Evolutionary conservation across 768 basidiomycete species (phyloP), one percentile per base, ranked within the genome.

Genomic region (Boletus fagicola): DNA sequence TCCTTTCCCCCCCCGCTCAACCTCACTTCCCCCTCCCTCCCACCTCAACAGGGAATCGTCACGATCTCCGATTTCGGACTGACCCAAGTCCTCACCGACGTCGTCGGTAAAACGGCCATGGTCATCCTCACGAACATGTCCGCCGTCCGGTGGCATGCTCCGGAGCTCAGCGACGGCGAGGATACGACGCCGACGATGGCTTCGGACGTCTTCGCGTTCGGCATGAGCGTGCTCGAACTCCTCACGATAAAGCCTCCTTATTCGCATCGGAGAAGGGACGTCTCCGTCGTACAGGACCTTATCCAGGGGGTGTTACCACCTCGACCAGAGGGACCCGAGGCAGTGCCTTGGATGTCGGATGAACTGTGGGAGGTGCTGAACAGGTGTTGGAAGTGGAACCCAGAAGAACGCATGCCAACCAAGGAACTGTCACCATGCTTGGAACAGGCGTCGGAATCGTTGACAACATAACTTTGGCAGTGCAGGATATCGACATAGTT

Each of bases 51-150:
- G 84, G 79, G 77, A 13, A 72, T 80, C 59, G 79, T 84, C 26
- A 74, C 80, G 33, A 80, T 87, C 15, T 82, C 81, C 58, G 85
- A 87, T 61, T 86, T 87, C 65, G 84, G 84, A 43, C 80, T 86
- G 72, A 80, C 85, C 18, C 84, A 82, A 63, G 73, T 85, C 30
- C 77, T 86, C 38, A 80, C 80, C 56, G 83, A 84, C 43, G 76
- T 85, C 30, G 80, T 82, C 1, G 82, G 82, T 54, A 78, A 69
- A 56, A 65, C 73, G 28, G 75, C 76, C 35, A 77, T 80, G 28
- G 65, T 72, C n/a, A 79, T 77, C 4, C 68, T 85, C 51, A 80
- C 82, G 1, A 63, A 49, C 33, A 75, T 76, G 5, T 76, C 77
- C 11, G 78, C 78, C 54, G 75, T 81, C 36, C 78, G 85, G 10